Base-by-base conservation (phyloP, 2,329 filamentous ascomycete species). In the Tolypocladium amazonense region DNA sequence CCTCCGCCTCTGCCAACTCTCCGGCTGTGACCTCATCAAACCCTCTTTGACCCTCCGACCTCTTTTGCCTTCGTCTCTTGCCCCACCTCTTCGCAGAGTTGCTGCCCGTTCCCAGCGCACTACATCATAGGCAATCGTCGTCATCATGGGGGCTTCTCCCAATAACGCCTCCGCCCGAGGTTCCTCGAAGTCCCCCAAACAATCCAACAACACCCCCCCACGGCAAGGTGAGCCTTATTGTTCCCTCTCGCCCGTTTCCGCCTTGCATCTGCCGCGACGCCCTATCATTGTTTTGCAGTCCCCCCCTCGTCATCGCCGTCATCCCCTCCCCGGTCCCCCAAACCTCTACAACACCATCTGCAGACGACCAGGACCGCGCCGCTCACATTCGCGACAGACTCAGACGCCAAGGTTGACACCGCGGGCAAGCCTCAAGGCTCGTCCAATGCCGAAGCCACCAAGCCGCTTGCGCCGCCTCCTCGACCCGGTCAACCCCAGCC, bases 401-500 rank as follows among this genome's bases (percentile, higher is more conserved):
- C 76, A 65, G 77, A 79, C 68, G 71, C 75, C 66, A 83, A 82
- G 69, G 64, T 70, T 70, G 79, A 80, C 66, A 69, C 69, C 47
- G 64, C 72, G 61, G 68, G 74, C 65, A 84, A 84, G 71, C 64
- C 75, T 63, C 82, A 87, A 68, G 68, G 70, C 61, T 67, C 75
- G 65, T 72, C 79, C 67, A 82, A 83, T 78, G 78, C 78, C 72
- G 85, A 88, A 70, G 72, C 76, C 59, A 77, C 84, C 68, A 85
- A 84, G 75, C 84, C 87, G 59, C 81, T 90, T 69, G 86, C 87
- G 65, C 87, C 88, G 66, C 87, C 88, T 59, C 88, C 87, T 61
- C 86, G 87, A 74, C 83, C 86, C 59, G 76, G 76, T 63, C 81
- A 82, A 70, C 72, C 76, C 62, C 64, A 64, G 45, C 63, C 62